Percentiles rank a stretch among this genome's conserved stretches.
Conservation (phyloP, 2,329 filamentous ascomycete genomes). For the Calcarisporium arbuscula region DNA sequence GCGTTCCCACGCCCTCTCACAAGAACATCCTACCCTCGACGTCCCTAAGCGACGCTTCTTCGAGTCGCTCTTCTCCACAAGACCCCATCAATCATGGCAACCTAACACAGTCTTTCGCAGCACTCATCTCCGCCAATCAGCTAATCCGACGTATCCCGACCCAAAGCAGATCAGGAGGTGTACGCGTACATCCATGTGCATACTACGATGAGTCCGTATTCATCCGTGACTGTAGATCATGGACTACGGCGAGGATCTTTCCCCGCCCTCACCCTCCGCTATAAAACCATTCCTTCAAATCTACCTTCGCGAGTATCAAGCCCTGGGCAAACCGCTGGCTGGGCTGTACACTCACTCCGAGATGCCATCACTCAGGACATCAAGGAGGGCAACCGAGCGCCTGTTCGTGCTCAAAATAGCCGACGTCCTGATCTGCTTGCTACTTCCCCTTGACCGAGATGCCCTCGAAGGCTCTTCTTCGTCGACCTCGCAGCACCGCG, state of each 20-base stretch:
- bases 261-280: constrained; percentile 75
- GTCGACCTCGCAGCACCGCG: too few species aligned
- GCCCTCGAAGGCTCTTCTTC: constrained; percentile 86
- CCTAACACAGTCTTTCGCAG: constrained; percentile 92
- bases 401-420: constrained; percentile 98
- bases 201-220: constrained; percentile 98
- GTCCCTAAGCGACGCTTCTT: constrained; percentile 97
- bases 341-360: constrained; percentile 98
- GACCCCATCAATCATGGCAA: too few species aligned
- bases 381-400: constrained; percentile 86
- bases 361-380: constrained; percentile 97
- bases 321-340: constrained; percentile 88
- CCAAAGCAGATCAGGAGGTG: constrained; percentile 91
- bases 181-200: constrained; percentile 91
- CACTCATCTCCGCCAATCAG: constrained; percentile 70
- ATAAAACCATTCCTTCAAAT: too few species aligned
- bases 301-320: constrained; percentile 97
- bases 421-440: constrained; percentile 97
- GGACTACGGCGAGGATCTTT: constrained; percentile 76
- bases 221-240: constrained; percentile 99
- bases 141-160: too few species aligned
- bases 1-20: constrained; percentile 89
- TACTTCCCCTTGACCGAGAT: constrained; percentile 95
- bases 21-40: too few species aligned
- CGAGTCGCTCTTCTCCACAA: constrained; percentile 96